phyloP scores from a whole-genome alignment of 108 stramenopile genomes.

The Epithemia pelagica region DNA sequence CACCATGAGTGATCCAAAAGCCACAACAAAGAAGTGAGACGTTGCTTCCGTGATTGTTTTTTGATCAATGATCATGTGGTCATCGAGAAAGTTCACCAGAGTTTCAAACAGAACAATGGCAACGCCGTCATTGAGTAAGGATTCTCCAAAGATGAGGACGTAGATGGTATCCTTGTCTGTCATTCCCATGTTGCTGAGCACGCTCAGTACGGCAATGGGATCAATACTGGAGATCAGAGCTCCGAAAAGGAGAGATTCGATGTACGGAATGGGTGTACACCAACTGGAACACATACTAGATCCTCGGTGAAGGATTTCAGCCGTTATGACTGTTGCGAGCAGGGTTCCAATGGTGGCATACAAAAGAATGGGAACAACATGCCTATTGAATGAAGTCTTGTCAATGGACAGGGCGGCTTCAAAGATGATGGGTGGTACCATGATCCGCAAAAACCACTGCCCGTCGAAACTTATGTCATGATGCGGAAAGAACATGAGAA shows the following conservation, averaged over 20 bases:
- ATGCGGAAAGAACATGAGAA: conserved; percentile 61
- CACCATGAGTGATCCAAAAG: conserved; percentile 68
- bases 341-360: conserved; percentile 80
- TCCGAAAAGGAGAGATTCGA: conserved; percentile 76
- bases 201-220: conserved; percentile 83
- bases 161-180: conserved; percentile 66
- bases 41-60: conserved; percentile 52
- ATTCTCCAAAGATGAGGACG: conserved; percentile 90
- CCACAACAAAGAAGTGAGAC: conserved; percentile 78
- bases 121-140: conserved; percentile 92
- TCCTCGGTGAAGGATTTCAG: conserved; percentile 58
- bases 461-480: conserved; percentile 78
- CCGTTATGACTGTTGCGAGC: conserved; percentile 66
- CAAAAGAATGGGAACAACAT: conserved; percentile 69
- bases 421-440: conserved; percentile 90
- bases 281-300: conserved; percentile 28
- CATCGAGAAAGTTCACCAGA: conserved; percentile 78
- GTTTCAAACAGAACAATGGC: conserved; percentile 80
- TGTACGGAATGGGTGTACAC: conserved; percentile 47
- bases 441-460: conserved; percentile 77
- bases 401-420: conserved; percentile 83
- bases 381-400: conserved; percentile 66
- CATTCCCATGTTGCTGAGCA: conserved; percentile 79
- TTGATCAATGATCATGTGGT: conserved; percentile 55
- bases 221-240: conserved; percentile 86